Evolutionary conservation across 495 filamentous ascomycete genomes (phyloP).

Genomic region (Penicillium argentinense): DNA sequence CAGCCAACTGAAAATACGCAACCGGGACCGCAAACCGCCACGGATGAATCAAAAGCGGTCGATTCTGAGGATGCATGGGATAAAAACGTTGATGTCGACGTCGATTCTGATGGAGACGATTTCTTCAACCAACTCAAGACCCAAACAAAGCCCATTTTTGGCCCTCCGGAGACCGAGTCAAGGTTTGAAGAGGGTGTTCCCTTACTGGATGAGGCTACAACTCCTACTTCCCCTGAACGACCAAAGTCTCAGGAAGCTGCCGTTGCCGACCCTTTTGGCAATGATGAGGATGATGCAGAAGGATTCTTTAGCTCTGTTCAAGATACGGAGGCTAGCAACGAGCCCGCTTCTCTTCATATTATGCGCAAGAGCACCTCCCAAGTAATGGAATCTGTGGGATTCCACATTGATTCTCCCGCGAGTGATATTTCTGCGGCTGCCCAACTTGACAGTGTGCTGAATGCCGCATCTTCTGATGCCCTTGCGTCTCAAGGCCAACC

Average conservation of each 20-base stretch:
- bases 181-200: constrained; percentile 50
- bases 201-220: constrained; percentile 32
- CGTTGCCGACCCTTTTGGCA: constrained; percentile 34
- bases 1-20: neutral
- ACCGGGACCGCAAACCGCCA: neutral
- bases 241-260: constrained; percentile 12
- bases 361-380: constrained; percentile 46
- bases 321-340: constrained; percentile 1
- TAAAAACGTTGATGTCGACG: constrained; percentile 25
- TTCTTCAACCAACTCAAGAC: constrained; percentile 52
- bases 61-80: constrained; percentile 32
- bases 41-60: neutral
- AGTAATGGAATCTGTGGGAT: constrained; percentile 35
- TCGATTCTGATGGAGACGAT: constrained; percentile 44
- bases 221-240: constrained; percentile 19
- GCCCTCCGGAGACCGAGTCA: constrained; percentile 44
- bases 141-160: constrained; percentile 48
- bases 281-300: constrained; percentile 38
- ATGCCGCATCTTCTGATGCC: constrained; percentile 23
- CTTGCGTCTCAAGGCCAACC: constrained; percentile 11
- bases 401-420: constrained; percentile 26
- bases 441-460: constrained; percentile 31
- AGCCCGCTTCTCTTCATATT: constrained; percentile 25
- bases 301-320: constrained; percentile 36
- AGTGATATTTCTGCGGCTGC: constrained; percentile 36